These are phyloP conservation scores for Magnaporthiopsis incrustans DNA, from an alignment of 2,329 filamentous ascomycete species.

Conservation along the genomic window DNA sequence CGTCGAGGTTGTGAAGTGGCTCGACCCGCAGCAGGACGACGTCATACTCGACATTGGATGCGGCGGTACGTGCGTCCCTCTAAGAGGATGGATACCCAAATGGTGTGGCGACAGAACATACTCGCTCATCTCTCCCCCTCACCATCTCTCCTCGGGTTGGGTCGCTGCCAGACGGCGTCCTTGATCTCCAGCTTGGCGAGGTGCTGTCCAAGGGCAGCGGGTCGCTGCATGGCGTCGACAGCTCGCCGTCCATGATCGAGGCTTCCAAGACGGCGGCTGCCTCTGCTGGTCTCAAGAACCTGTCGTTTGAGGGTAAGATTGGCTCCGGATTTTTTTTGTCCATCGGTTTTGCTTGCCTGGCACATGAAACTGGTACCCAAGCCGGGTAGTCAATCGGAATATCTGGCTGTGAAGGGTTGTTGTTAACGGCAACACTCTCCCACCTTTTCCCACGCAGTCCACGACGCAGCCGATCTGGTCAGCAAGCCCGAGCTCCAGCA, in stretches of 20 bases:
- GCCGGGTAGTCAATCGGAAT: background rate
- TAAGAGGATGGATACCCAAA: background rate
- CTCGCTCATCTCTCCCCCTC: background rate
- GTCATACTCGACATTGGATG: conserved; percentile 55
- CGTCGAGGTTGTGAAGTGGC: conserved; percentile 48
- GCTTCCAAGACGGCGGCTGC: conserved; percentile 35
- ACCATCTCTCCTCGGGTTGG: background rate
- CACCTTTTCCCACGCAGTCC: conserved; percentile 19
- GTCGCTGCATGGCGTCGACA: conserved; percentile 48
- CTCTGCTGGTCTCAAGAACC: conserved; percentile 24
- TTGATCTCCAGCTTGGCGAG: conserved; percentile 45
- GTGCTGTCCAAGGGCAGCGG: conserved; percentile 36
- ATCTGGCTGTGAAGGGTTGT: too few relatives aligned
- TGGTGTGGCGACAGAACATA: background rate
- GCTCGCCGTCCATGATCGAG: conserved; percentile 50
- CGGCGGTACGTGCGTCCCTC: conserved; percentile 36
- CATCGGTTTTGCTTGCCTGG: background rate
- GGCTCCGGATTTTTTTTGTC: background rate
- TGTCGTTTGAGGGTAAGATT: conserved; percentile 36
- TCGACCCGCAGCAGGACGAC: conserved; percentile 51
- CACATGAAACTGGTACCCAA: too few relatives aligned
- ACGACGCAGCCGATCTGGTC: conserved; percentile 36
- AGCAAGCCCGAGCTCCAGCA: conserved; percentile 26
- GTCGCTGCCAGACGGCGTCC: conserved; percentile 41
- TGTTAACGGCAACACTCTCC: too few relatives aligned